phyloP scores from a whole-genome alignment of 1,284 basidiomycete species.

The Leccinum pachyderme region DNA sequence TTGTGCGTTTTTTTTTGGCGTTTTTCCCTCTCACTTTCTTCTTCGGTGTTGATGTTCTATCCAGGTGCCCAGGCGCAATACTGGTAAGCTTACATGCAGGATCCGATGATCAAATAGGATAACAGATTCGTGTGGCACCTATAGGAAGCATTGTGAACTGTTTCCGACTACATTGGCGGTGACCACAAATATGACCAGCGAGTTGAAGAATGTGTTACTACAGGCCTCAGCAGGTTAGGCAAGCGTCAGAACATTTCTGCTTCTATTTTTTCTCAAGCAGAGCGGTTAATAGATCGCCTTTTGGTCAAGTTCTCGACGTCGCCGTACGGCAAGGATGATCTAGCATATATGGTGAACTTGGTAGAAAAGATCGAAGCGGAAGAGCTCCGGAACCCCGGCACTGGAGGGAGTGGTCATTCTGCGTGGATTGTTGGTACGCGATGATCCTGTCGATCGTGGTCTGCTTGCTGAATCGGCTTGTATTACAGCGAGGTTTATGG shows the following conservation, averaged over 20 bases:
- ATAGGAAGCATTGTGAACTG: slow-evolving; percentile 32
- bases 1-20: slow-evolving; percentile 24
- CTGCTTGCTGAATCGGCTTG: slow-evolving; percentile 1
- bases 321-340: slow-evolving; percentile 22
- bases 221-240: slow-evolving; percentile 30
- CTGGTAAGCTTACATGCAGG: slow-evolving; percentile 19
- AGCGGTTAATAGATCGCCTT: slow-evolving; percentile 21
- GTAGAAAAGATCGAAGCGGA: slow-evolving; percentile 27
- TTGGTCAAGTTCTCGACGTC: slow-evolving; percentile 34
- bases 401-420: slow-evolving; percentile 9
- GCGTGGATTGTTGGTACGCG: slow-evolving; percentile 31
- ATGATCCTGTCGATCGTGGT: not conserved
- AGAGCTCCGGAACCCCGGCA: slow-evolving; percentile 1
- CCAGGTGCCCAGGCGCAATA: slow-evolving; percentile 31
- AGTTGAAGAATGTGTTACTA: slow-evolving; percentile 25
- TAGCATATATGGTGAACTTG: slow-evolving; percentile 28
- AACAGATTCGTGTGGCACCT: not conserved
- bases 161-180: slow-evolving; percentile 28
- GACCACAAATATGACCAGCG: slow-evolving; percentile 17
- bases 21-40: not conserved
- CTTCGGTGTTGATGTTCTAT: not conserved
- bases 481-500: slow-evolving; percentile 28
- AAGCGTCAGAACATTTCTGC: not conserved
- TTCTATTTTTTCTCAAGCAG: not conserved
- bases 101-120: not conserved